phyloP scores from a whole-genome alignment of 768 basidiomycete species.

The Phylloporus sp. region DNA sequence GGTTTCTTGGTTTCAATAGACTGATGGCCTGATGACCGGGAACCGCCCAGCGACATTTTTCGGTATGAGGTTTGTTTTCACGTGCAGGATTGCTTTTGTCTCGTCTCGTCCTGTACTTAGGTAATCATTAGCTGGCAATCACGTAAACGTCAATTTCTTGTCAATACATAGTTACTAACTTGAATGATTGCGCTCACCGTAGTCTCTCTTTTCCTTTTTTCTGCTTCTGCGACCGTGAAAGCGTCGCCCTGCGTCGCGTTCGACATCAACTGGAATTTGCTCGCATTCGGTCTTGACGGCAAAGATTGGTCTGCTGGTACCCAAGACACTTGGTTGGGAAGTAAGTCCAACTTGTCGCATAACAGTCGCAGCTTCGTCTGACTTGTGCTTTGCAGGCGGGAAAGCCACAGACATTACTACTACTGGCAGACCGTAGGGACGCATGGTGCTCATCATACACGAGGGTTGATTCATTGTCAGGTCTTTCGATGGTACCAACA shows the following conservation, averaged over 20 bases:
- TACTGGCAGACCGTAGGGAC: conserved; percentile 69
- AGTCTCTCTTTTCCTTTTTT: conserved; percentile 51
- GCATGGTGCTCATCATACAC: not conserved
- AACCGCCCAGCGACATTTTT: conserved; percentile 18
- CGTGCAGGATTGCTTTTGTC: no score
- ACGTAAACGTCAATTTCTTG: no score
- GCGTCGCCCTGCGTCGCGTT: conserved; percentile 69
- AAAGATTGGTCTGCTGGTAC: conserved; percentile 82
- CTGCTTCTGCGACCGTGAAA: conserved; percentile 30
- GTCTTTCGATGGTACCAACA: conserved; percentile 57
- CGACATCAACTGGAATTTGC: conserved; percentile 76
- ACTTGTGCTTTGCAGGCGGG: conserved; percentile 16
- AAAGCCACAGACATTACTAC: conserved; percentile 64
- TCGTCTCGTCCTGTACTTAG: no score
- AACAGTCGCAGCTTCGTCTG: not conserved
- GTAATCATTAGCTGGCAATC: no score
- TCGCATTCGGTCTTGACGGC: conserved; percentile 78
- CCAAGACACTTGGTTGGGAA: conserved; percentile 61
- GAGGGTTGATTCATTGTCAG: conserved; percentile 30
- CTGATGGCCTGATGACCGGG: not conserved
- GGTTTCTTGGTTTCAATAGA: not conserved
- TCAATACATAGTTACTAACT: no score
- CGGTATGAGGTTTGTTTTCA: conserved; percentile 2
- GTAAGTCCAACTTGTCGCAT: conserved; percentile 29
- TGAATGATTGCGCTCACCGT: conserved; percentile 41